Evolutionary conservation across 2,329 filamentous ascomycete species (phyloP).

Genomic region (Neofusicoccum ribis): DNA sequence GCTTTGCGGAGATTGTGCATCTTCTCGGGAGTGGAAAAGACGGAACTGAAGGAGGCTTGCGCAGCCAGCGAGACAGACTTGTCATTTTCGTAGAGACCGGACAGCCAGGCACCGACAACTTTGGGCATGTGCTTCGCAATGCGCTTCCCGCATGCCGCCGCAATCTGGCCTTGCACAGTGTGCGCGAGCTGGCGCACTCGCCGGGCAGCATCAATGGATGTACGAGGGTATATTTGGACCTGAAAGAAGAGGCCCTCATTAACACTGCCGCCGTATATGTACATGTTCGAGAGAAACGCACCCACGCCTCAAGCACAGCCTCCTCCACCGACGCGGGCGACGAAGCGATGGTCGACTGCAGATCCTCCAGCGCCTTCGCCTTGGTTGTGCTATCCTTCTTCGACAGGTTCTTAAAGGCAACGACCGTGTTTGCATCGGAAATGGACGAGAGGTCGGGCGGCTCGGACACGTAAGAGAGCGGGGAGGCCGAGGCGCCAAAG

Average conservation of each 20-base stretch:
- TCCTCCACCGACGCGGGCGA: constrained; percentile 70
- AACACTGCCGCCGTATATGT: constrained; percentile 41
- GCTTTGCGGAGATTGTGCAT: constrained; percentile 72
- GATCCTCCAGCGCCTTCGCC: constrained; percentile 83
- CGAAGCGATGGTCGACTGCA: constrained; percentile 65
- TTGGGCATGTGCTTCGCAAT: constrained; percentile 77
- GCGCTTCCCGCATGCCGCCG: constrained; percentile 67
- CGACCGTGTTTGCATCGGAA: constrained; percentile 76
- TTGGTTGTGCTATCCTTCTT: constrained; percentile 96
- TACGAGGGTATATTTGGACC: constrained; percentile 83
- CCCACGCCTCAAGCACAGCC: constrained; percentile 84
- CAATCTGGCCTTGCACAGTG: constrained; percentile 65
- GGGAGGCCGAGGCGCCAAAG: constrained; percentile 54
- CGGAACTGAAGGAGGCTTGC: constrained; percentile 69
- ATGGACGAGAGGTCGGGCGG: constrained; percentile 78
- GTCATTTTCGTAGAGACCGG: constrained; percentile 85
- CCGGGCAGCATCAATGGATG: constrained; percentile 85
- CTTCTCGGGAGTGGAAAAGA: constrained; percentile 81
- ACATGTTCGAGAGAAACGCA: constrained; percentile 48
- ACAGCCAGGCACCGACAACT: constrained; percentile 86
- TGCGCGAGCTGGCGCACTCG: constrained; percentile 87
- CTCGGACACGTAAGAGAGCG: constrained; percentile 83
- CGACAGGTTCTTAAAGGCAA: constrained; percentile 86
- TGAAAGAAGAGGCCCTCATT: constrained; percentile 41
- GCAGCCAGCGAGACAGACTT: constrained; percentile 74